Base-by-base conservation (phyloP, 257 asterid species). In the Eustoma russellianum region DNA sequence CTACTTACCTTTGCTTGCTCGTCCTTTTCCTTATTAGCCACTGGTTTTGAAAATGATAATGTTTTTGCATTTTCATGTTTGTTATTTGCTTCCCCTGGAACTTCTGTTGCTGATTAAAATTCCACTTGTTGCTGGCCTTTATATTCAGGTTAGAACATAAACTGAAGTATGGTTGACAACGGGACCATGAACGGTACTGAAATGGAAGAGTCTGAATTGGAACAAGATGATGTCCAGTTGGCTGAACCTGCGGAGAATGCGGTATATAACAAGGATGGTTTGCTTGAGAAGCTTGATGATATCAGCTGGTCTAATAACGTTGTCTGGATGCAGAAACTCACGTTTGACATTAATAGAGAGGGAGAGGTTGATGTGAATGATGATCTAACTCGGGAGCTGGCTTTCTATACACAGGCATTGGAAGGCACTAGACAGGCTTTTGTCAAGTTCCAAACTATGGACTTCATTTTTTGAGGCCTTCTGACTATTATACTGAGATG, bases 401-500 rank as follows among this genome's bases (percentile, higher is more conserved):
- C 93, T 48, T 92, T 92, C 71, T 85, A 79, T 59, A 88, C 86
- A 0, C 98, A 92, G 50, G 98, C 85, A 18, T 80, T 92, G 11
- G 94, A 82, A 45, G 95, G 98, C 41, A 70, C 94, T 5, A 72
- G 93, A 46, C 76, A 83, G 66, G 93, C 85, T 0, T 65, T 82
- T 3, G 9, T 41, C 14, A 79, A 76, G 70, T 76, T 88, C 24
- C 97, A 88, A 60, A 57, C 84, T 0, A 59, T 38, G 69, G 88
- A 11, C 69, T 72, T 7, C 94, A 91, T 35, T 81, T 85, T 60
- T 62, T 85, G 53, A 78, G 98, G 66, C 94, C 98, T 2, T 52
- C 93, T 0, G 95, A 92, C 62, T 92, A 85, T 55, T 88, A 92
- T 33, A 97, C 97, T 0, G 98, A 88, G 52, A 91, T 87, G 98